Percentiles rank a stretch among this genome's conserved stretches.
phyloP scores from a whole-genome alignment of 148 eudicot genomes.

The Fallopia convolvulus region DNA sequence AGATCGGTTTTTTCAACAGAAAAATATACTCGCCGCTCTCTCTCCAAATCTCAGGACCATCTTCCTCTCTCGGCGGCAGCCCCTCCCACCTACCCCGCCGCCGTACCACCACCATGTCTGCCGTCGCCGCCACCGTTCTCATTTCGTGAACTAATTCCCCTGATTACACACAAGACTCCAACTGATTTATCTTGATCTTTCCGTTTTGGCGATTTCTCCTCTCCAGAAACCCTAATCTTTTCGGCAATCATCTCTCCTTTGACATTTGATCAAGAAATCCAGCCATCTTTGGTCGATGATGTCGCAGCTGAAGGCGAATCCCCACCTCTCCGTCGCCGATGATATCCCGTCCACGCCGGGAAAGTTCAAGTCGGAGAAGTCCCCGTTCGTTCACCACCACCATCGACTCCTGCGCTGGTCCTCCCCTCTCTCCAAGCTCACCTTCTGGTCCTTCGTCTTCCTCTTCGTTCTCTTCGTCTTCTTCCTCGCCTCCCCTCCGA shows the following conservation, averaged over 20 bases:
- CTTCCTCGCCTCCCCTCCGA: constrained; percentile 19
- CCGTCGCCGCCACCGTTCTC: not conserved
- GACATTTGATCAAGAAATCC: not conserved
- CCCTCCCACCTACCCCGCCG: not conserved
- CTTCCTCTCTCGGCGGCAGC: not conserved
- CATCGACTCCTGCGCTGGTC: constrained; percentile 43
- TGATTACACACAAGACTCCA: not conserved
- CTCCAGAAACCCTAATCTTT: constrained; percentile 5
- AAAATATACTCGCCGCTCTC: not conserved
- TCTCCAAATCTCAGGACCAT: not conserved
- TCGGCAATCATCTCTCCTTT: not conserved
- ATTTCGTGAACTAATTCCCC: not conserved
- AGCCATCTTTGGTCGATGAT: constrained; percentile 7
- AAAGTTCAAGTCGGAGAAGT: constrained; percentile 49
- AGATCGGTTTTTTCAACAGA: not conserved
- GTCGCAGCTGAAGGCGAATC: constrained; percentile 41
- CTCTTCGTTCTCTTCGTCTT: constrained; percentile 30
- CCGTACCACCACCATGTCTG: not conserved
- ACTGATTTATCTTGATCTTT: not conserved
- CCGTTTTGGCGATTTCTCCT: not conserved
- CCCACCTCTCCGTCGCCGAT: constrained; percentile 25
- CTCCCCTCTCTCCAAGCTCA: constrained; percentile 39
- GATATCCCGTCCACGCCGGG: constrained; percentile 53
- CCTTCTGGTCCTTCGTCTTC: constrained; percentile 46
- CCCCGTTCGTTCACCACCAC: constrained; percentile 35